Percentiles rank a stretch among this genome's conserved stretches.
Conservation (phyloP, 2,329 filamentous ascomycete genomes). For the Gaeumannomyces sp. region DNA sequence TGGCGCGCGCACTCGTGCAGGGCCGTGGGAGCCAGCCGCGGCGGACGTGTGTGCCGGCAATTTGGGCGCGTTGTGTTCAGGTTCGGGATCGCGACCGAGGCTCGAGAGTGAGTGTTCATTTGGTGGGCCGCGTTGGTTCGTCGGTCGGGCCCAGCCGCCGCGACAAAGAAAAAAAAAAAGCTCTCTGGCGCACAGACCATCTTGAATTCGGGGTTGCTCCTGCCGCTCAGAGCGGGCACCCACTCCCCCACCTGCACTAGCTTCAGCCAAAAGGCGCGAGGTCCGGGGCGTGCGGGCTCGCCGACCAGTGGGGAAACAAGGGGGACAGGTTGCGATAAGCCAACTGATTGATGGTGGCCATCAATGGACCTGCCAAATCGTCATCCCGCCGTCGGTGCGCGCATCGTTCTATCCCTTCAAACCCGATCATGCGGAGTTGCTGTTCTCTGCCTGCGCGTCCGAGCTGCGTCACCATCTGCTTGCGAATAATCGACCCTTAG, state of each 20-base stretch:
- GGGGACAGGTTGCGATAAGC: constrained; percentile 5
- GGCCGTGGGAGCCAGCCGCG: not conserved
- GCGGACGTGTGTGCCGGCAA: not conserved
- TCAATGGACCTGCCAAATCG: constrained; percentile 1
- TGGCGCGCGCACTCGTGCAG: not conserved
- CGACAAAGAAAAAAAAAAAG: not conserved
- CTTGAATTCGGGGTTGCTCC: not conserved
- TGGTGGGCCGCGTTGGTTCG: not conserved
- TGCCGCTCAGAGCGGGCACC: not conserved
- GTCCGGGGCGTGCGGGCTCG: not conserved
- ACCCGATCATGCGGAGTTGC: not conserved
- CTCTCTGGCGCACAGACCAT: not conserved
- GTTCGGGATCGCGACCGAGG: not conserved
- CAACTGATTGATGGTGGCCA: not conserved
- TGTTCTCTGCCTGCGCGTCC: not conserved
- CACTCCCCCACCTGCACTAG: not conserved
- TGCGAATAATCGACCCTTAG: not conserved
- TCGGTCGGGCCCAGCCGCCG: not conserved
- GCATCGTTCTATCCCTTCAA: not conserved
- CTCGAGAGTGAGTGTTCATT: not conserved
- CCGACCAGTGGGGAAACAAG: not conserved
- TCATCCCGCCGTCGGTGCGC: not conserved
- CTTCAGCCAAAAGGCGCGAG: not conserved
- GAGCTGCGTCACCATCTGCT: not conserved
- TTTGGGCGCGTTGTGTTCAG: not conserved